Conservation (phyloP, 495 filamentous ascomycete genomes). For the Xylaria acuta region DNA sequence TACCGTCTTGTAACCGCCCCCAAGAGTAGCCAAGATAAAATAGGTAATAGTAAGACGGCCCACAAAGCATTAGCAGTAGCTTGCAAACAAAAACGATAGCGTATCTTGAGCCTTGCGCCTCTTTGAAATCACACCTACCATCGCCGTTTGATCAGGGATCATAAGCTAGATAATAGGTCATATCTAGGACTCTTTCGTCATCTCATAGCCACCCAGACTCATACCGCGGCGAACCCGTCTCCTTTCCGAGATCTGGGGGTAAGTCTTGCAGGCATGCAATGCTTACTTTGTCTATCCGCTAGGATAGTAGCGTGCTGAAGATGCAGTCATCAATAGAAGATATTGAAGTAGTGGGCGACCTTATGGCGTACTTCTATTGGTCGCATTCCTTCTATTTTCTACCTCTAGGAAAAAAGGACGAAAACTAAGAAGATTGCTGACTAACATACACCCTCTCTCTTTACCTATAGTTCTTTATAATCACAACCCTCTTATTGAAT, state of each 20-base stretch:
- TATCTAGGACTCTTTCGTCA: background rate
- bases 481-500: no score
- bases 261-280: background rate
- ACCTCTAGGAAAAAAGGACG: background rate
- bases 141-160: background rate
- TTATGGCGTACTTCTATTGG: background rate
- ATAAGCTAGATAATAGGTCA: background rate
- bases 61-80: background rate
- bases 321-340: background rate
- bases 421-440: background rate
- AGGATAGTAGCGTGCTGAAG: background rate
- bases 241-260: background rate
- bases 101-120: no score
- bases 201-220: background rate
- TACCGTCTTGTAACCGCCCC: background rate
- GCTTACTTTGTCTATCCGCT: background rate
- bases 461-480: background rate
- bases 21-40: background rate
- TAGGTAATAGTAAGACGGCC: background rate
- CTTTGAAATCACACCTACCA: background rate
- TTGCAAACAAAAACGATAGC: no score
- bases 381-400: background rate
- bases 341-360: background rate
- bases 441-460: background rate
- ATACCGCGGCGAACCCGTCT: background rate